Base-by-base conservation (phyloP, 2,329 filamentous ascomycete genomes). In the Xylariaceae sp. region DNA sequence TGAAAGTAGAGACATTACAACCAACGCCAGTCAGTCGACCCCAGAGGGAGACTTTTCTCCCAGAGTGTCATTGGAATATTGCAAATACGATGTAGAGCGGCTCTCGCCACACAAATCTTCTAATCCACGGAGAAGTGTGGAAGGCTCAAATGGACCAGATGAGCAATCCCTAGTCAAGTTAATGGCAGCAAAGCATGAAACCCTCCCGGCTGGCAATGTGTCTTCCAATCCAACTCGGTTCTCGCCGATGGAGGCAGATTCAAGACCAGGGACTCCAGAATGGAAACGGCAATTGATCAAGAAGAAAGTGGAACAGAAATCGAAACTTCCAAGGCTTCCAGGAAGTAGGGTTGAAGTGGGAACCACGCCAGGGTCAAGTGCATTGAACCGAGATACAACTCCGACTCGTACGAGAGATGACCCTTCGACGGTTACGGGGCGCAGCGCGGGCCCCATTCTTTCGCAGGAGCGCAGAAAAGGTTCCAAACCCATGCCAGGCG, bases 401-500 rank as follows among this genome's bases (percentile, higher is more conserved):
- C 44, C 45, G 7, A 41, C 31, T n/a, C 45, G 36, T 39, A 28
- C 17, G 11, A 28, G 18, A 12, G 45, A 46, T 16, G 31, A 17
- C 6, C 3, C 33, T 28, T 28, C 22, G 22, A 7, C 22, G 22
- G 7, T 28, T 7, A 28, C 4, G 22, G 22, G 22, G 22, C 22
- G 22, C 22, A 28, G 22, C 22, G 22, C 4, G 22, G 22, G 22
- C 4, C 22, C 22, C 22, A 28, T 28, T 28, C 4, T 28, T 5
- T 28, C 22, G 22, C 4, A 28, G 22, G n/a, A n/a, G n/a, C n/a
- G n/a, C n/a, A 28, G 22, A 28, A 28, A 28, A 4, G 22, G 22
- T 7, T 28, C 22, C 5, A 65, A 55, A 47, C 64, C 66, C 0
- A 48, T 57, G 3, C 61, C 58, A 18, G 74, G 64, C 18, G 63